A percentile compares a stretch with the other conserved stretches of the same genome.
Conservation (phyloP, 495 filamentous ascomycete species). For the Aspergillus sparsus region DNA sequence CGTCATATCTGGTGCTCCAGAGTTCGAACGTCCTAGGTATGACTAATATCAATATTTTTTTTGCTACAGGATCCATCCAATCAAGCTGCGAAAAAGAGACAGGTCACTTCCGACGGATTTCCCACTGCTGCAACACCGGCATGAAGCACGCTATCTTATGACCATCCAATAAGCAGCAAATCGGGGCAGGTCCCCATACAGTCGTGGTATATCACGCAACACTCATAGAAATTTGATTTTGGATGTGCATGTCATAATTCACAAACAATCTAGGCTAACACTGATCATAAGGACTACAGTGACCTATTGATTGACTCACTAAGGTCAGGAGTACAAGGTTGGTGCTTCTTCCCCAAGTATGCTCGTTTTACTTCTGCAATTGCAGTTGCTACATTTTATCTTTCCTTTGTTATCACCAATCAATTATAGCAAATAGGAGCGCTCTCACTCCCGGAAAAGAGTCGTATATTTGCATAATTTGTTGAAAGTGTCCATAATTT, state of each 20-base stretch:
- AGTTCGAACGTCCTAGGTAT: slow-evolving; percentile 30
- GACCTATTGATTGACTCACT: slow-evolving; percentile 26
- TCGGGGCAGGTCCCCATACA: slow-evolving; percentile 41
- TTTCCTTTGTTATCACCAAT: slow-evolving; percentile 12
- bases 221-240: slow-evolving; percentile 15
- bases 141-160: slow-evolving; percentile 23
- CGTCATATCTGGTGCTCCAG: slow-evolving; percentile 23
- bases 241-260: slow-evolving; percentile 25
- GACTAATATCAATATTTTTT: slow-evolving; percentile 38
- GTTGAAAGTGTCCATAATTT: neutral
- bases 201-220: slow-evolving; percentile 20
- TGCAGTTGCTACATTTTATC: slow-evolving; percentile 24
- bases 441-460: slow-evolving; percentile 4
- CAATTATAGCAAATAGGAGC: slow-evolving; percentile 11
- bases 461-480: neutral
- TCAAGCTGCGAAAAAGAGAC: slow-evolving; percentile 40
- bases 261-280: slow-evolving; percentile 22
- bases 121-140: slow-evolving; percentile 38
- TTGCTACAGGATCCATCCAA: slow-evolving; percentile 34
- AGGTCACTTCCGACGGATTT: slow-evolving; percentile 37
- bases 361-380: slow-evolving; percentile 16
- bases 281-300: slow-evolving; percentile 25
- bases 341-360: slow-evolving; percentile 36
- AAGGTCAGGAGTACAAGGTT: slow-evolving; percentile 39
- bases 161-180: slow-evolving; percentile 17